Base-by-base conservation (phyloP, 495 filamentous ascomycete species). In the Amphirosellinia nigrospora region DNA sequence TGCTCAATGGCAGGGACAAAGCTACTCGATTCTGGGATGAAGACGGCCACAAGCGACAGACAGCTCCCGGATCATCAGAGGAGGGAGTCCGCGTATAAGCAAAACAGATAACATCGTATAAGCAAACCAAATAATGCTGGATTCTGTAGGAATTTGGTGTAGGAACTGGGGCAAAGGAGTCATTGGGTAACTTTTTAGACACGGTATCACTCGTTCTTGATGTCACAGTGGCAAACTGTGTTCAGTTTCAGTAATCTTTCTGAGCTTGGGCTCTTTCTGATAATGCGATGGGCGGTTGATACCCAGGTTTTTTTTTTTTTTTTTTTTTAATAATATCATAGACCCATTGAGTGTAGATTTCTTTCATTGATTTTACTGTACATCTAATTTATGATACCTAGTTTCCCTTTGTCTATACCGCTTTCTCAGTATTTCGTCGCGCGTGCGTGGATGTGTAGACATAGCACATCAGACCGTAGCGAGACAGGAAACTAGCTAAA, bases 21-120 rank as follows among this genome's bases (percentile, higher is more conserved):
- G 70, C 83, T 61, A 78, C 78, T 39, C 82, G 79, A 45, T 90
- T 87, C 73, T 90, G 89, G 88, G 88, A 91, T 70, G 72, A 71
- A 13, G 45, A 36, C 21, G 61, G 15, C 13, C 60, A 59, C 4
- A 50, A 58, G 26, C 8, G n/a, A 8, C 4, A 41, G 19, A 26
- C 60, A 7, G 58, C 15, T n/a, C 34, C 56, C 8, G 16, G 50
- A 23, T 7, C 45, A 1, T 28, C 32, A 21, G 23, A 43, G 15
- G 45, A 64, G 61, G 16, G 2, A 34, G 5, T 50, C 23, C 61
- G 30, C 2, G 61, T 64, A 26, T 64, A 45, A 50, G 9, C 3
- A 45, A 6, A 64, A 10, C 26, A 15, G 43, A 5, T 6, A 41
- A 19, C 10, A 6, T 34, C 9, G 4, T 6, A 13, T n/a, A 45